Evolutionary conservation across 2,329 filamentous ascomycete species (phyloP).

Genomic region (Pyrenophora teres): DNA sequence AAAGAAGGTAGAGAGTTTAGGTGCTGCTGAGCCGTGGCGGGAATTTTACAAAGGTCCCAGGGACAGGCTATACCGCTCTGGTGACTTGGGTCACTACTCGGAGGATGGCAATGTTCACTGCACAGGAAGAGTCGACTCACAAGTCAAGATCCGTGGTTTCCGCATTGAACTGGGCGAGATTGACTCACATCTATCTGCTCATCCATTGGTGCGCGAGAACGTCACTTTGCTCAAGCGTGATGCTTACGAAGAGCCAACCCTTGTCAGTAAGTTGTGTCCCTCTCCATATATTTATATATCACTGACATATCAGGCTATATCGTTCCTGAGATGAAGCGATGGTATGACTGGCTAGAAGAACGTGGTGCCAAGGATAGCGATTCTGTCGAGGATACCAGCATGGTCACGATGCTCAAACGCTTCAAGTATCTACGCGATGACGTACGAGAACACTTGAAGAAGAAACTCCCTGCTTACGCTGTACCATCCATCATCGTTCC

Average conservation of each 20-base stretch:
- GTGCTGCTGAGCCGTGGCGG: slow-evolving; percentile 72
- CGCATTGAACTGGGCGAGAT: slow-evolving; percentile 94
- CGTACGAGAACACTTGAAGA: slow-evolving; percentile 70
- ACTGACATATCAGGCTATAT: slow-evolving; percentile 62
- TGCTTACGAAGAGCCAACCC: slow-evolving; percentile 79
- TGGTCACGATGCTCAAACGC: slow-evolving; percentile 62
- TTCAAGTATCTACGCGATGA: slow-evolving; percentile 66
- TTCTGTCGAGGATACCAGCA: slow-evolving; percentile 52
- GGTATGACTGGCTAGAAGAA: slow-evolving; percentile 68
- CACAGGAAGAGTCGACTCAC: slow-evolving; percentile 80
- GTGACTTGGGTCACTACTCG: slow-evolving; percentile 80
- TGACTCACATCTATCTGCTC: slow-evolving; percentile 76
- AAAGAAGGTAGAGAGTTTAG: slow-evolving; percentile 53
- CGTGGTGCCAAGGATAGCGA: slow-evolving; percentile 46
- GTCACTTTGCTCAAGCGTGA: slow-evolving; percentile 84
- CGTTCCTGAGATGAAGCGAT: slow-evolving; percentile 78
- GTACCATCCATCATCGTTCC: slow-evolving; percentile 76
- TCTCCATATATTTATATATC: background rate
- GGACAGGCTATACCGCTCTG: slow-evolving; percentile 85
- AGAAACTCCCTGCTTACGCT: slow-evolving; percentile 73
- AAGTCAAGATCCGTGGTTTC: slow-evolving; percentile 96
- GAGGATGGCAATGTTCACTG: slow-evolving; percentile 74
- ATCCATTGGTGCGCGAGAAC: slow-evolving; percentile 79
- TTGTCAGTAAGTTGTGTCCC: slow-evolving; percentile 66
- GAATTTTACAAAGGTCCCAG: slow-evolving; percentile 78